phyloP scores from a whole-genome alignment of 2,329 filamentous ascomycete genomes.

The Epicoccum nigrum region DNA sequence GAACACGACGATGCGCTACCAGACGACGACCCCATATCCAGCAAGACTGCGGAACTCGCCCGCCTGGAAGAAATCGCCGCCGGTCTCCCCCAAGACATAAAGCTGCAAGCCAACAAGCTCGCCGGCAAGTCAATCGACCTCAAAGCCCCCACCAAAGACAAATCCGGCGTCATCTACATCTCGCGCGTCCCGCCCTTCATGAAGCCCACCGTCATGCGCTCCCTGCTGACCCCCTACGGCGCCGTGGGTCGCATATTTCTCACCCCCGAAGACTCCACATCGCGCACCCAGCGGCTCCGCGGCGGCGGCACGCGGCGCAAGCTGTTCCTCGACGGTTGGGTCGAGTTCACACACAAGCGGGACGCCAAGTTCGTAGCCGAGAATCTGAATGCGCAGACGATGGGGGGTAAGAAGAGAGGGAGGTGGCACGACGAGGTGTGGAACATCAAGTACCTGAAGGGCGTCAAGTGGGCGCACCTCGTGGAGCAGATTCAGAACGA shows the following conservation, averaged over 20 bases:
- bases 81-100: slow-evolving; percentile 44
- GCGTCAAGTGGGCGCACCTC: slow-evolving; percentile 77
- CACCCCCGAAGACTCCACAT: slow-evolving; percentile 72
- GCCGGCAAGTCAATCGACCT: slow-evolving; percentile 25
- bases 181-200: slow-evolving; percentile 87
- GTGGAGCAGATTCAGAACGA: slow-evolving; percentile 82
- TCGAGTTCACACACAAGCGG: slow-evolving; percentile 77
- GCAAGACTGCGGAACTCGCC: slow-evolving; percentile 40
- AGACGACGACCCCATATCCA: slow-evolving; percentile 33
- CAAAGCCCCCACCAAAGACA: slow-evolving; percentile 67
- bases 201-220: slow-evolving; percentile 79
- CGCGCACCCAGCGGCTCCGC: slow-evolving; percentile 69
- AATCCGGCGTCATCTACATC: slow-evolving; percentile 82
- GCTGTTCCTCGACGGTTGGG: slow-evolving; percentile 83
- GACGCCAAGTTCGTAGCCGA: slow-evolving; percentile 80
- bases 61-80: slow-evolving; percentile 41
- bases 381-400: slow-evolving; percentile 75
- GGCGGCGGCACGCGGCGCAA: slow-evolving; percentile 83
- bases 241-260: slow-evolving; percentile 79
- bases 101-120: slow-evolving; percentile 34
- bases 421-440: slow-evolving; percentile 88
- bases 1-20: slow-evolving; percentile 16
- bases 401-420: slow-evolving; percentile 82
- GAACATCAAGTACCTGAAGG: slow-evolving; percentile 80
- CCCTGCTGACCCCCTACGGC: slow-evolving; percentile 76